Base-by-base conservation (phyloP, 192 early-diverging fungal genomes). In the Neocallimastix lanati region DNA sequence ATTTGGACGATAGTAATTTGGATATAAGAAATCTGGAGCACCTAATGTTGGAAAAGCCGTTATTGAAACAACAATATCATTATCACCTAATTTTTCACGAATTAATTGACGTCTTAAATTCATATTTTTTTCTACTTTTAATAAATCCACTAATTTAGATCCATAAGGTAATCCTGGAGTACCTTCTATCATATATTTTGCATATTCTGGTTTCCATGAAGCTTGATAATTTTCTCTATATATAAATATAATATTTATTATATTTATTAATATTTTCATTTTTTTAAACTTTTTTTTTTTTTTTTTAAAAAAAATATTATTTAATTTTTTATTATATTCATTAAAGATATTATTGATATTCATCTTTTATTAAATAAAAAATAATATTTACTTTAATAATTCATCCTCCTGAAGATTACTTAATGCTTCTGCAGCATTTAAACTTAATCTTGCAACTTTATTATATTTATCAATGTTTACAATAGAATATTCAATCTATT, bases 161-260 rank as follows among this genome's bases (percentile, higher is more conserved):
- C 94, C 94, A 84, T 98, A 99, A 0, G 97, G 97, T 14, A 86
- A 83, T 9, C 95, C 95, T 12, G 97, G 97, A 0, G 97, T 97
- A 86, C 88, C 90, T 87, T 99, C 97, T 81, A 97, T 85, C 97
- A 99, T 99, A 86, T 93, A 99, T 29, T 95, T 88, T 21, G 94
- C 97, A 84, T 95, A 99, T 83, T 99, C 97, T 38, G 96, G 96
- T 81, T 93, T 89, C 96, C 96, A 99, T 29, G 94, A 91, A n/a
- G 92, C 90, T 83, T 92, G 88, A 78, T 90, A 83, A 15, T 82
- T 58, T 29, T 83, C 37, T 30, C 91, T 91, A 79, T 27, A 78
- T n/a, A n/a, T n/a, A n/a, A n/a, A n/a, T n/a, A n/a, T n/a, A n/a
- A n/a, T n/a, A n/a, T n/a, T n/a, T n/a, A n/a, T n/a, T n/a, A n/a